Conservation (phyloP, 441 rosid genomes). For the Gossypium trilobum region DNA sequence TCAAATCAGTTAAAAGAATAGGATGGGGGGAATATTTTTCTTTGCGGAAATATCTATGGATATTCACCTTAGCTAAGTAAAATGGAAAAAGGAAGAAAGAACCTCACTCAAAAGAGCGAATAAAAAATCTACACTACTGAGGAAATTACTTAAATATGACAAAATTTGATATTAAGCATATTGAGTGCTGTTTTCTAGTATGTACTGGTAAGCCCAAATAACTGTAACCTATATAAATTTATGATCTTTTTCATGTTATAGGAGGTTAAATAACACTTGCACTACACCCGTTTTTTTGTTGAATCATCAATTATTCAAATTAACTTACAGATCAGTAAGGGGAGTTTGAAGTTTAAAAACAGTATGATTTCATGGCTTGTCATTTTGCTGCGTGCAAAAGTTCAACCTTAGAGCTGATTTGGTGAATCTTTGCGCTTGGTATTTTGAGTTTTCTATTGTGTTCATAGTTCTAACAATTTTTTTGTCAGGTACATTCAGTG, state of each 20-base stretch:
- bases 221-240: neutral
- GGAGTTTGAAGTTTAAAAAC: neutral
- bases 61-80: neutral
- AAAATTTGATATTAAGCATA: neutral
- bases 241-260: neutral
- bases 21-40: neutral
- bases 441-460: neutral
- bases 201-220: neutral
- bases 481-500: constrained; percentile 75
- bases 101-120: neutral
- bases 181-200: neutral
- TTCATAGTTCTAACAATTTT: neutral
- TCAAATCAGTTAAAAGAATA: neutral
- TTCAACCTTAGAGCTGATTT: neutral
- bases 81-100: neutral
- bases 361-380: neutral
- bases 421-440: neutral
- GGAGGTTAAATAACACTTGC: neutral
- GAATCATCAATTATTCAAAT: neutral
- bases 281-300: neutral
- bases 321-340: neutral
- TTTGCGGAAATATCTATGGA: neutral
- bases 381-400: neutral
- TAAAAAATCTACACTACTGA: neutral
- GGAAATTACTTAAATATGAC: neutral